Evolutionary conservation across 106 monocot species (phyloP).

Genomic region (Hemerocallis citrina): DNA sequence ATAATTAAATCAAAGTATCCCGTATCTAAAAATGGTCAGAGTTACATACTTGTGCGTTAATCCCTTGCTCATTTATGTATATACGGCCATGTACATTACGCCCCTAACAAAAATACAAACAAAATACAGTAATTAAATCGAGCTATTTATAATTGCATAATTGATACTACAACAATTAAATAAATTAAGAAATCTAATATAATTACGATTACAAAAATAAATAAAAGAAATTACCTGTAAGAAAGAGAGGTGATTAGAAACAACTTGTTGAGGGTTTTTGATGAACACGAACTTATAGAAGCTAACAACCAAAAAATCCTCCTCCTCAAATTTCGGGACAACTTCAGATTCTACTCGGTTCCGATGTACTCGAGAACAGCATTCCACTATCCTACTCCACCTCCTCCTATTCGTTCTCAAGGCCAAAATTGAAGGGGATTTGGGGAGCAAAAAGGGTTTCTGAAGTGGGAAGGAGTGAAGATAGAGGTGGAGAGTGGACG

Average conservation of each 20-base stretch:
- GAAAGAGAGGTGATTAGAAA: constrained; percentile 63
- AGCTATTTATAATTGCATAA: too few species aligned
- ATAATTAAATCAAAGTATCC: too few species aligned
- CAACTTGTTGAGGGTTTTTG: constrained; percentile 55
- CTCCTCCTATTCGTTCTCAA: neutral
- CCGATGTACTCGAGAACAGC: neutral
- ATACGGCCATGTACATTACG: too few species aligned
- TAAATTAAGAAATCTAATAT: too few species aligned
- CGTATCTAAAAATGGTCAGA: too few species aligned
- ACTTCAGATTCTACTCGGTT: neutral
- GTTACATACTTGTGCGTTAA: too few species aligned
- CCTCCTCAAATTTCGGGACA: neutral
- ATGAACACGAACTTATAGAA: constrained; percentile 79
- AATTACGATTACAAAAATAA: too few species aligned
- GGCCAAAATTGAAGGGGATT: neutral
- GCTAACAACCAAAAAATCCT: constrained; percentile 67
- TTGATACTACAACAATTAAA: too few species aligned
- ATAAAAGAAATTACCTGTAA: constrained; percentile 44
- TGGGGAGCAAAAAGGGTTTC: neutral
- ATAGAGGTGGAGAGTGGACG: neutral
- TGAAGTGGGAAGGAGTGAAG: neutral
- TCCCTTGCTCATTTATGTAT: too few species aligned
- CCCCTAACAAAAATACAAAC: too few species aligned
- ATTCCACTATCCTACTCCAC: neutral
- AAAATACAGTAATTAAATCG: too few species aligned